Base-by-base conservation (phyloP, 2,329 filamentous ascomycete genomes). In the Exophiala bonariae region DNA sequence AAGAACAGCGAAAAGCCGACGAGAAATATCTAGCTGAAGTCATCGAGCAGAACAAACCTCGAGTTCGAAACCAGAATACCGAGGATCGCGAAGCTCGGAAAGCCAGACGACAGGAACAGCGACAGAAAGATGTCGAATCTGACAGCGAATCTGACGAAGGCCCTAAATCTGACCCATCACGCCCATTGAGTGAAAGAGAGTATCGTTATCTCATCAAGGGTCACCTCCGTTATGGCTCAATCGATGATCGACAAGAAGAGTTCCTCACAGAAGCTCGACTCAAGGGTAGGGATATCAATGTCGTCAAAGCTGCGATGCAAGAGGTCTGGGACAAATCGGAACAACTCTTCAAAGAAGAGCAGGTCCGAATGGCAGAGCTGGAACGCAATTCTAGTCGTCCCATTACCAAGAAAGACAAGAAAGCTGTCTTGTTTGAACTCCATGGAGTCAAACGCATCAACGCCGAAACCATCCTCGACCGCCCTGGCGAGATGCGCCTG, bases 361-460 rank as follows among this genome's bases (percentile, higher is more conserved):
- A 78, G 37, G 75, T 77, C 23, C 75, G 81, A 49, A 72, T 85
- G 44, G 77, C 79, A 49, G 78, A 78, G 11, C 66, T 84, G 59
- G 88, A 93, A 66, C 82, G 76, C 17, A 75, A 86, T 54, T 78
- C 81, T 0, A 89, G 89, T 63, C 95, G 93, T 65, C 79, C 83
- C 2, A 71, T 95, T 44, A 95, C 92, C 0, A 96, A 97, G 74
- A 99, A 99, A 68, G 93, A 99, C 65, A 89, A 89, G 68, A 99
- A 99, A 69, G 93, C 93, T 1, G 89, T 99, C 14, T 75, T 99
- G 35, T 96, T 99, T 61, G 91, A 97, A 64, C 96, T 91, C 68
- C 85, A 87, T 36, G 89, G 91, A 45, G 86, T 96, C 41, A 95
- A 95, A 69, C 91, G 95, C 60, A 81, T 96, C 61, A 99, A 99